Evolutionary conservation across 305 asterid species (phyloP), one percentile per base, ranked within the genome.

Genomic region (Fraxinus baroniana): DNA sequence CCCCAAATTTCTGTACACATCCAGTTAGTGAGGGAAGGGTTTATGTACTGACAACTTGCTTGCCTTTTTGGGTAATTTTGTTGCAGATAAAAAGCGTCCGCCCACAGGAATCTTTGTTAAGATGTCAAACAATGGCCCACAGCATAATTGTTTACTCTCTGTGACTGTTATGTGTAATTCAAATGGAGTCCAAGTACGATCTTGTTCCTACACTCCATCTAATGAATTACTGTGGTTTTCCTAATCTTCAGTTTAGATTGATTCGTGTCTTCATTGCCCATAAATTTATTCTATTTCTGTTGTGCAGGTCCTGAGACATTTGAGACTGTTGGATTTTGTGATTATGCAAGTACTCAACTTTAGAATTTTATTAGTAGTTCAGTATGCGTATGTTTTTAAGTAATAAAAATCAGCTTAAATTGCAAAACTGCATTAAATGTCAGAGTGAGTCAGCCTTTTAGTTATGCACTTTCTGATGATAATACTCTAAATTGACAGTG

Each of bases 91-190:
- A 82, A 87, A 79, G 80, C 85, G 64, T 83, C 98, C 97, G 7
- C 89, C 86, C 78, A 84, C 15, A 80, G 98, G 98, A 80, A 84
- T 93, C 82, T 83, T 76, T 28, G 90, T 94, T 82, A 92, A 89
- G 87, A 91, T 94, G 95, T 89, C 89, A 70, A 88, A 89, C 85
- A 87, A 78, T 75, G 93, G 84, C 66, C 81, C 81, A 36, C 84
- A 79, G 83, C 80, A 35, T 77, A 94, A 93, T 84, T 94, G 98
- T 85, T 95, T 98, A 44, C 94, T 32, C 35, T 3, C 0, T 64
- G 98, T 95, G 35, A 90, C 99, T 76, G 94, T 94, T 64, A 79
- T 90, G 79, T 94, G 99, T 85, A 90, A 94, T 87, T 83, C 92
- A 80, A 87, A 88, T 80, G 92, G 90, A 84, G 84, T 91, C 81